Conservation (phyloP, 208 protist genomes). For the Crithidia brevicula region DNA sequence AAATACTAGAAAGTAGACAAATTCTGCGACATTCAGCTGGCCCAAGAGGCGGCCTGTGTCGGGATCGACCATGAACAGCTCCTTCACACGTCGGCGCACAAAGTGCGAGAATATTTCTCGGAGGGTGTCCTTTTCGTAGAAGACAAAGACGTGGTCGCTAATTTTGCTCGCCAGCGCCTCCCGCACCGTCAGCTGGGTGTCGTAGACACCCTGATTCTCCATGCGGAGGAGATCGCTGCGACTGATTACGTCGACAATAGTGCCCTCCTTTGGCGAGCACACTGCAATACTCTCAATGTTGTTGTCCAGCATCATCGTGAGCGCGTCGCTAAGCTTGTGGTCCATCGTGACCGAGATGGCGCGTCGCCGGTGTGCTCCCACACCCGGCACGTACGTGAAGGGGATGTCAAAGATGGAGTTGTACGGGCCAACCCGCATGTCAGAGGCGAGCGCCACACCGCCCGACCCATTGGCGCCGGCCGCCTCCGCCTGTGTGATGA, state of each 20-base stretch:
- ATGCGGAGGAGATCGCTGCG: slow-evolving; percentile 86
- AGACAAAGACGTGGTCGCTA: slow-evolving; percentile 66
- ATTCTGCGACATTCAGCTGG: slow-evolving; percentile 77
- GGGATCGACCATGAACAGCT: slow-evolving; percentile 85
- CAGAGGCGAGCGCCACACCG: slow-evolving; percentile 33
- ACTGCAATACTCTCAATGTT: slow-evolving; percentile 79
- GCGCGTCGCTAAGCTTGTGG: slow-evolving; percentile 65
- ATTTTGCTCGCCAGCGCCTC: slow-evolving; percentile 70
- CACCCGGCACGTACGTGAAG: slow-evolving; percentile 64
- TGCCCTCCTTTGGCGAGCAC: slow-evolving; percentile 42
- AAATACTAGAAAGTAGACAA: slow-evolving; percentile 82
- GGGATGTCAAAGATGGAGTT: slow-evolving; percentile 78
- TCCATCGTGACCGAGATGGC: slow-evolving; percentile 79
- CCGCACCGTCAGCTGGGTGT: slow-evolving; percentile 78
- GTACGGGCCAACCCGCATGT: slow-evolving; percentile 63
- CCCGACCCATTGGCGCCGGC: slow-evolving; percentile 37
- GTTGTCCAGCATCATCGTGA: slow-evolving; percentile 70
- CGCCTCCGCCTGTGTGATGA: slow-evolving; percentile 47
- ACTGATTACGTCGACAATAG: slow-evolving; percentile 83
- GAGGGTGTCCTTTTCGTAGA: slow-evolving; percentile 74
- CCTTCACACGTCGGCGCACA: slow-evolving; percentile 80
- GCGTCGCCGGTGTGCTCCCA: slow-evolving; percentile 57
- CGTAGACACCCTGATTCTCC: slow-evolving; percentile 90
- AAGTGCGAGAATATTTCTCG: slow-evolving; percentile 88
- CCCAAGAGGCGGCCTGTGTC: slow-evolving; percentile 71